A percentile compares a stretch with the other conserved stretches of the same genome.
Evolutionary conservation across 2,329 filamentous ascomycete genomes (phyloP).

Genomic region (Nemania sp.): DNA sequence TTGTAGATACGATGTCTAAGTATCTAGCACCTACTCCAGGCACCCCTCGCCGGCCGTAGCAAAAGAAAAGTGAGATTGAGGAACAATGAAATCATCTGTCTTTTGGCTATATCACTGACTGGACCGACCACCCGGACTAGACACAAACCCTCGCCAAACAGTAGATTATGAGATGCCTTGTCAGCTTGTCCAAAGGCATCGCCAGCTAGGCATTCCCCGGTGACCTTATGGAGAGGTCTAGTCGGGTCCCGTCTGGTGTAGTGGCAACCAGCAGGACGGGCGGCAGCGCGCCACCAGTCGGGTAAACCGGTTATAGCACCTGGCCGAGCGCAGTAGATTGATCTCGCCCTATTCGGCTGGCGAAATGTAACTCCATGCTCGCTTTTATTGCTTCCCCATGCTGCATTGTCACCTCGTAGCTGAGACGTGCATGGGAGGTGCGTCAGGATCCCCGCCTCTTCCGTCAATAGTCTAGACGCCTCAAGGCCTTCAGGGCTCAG

Average conservation of each 20-base stretch:
- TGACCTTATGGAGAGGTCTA: background rate
- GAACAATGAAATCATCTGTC: background rate
- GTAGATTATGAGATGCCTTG: background rate
- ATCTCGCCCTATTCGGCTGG: conserved; percentile 24
- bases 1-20: background rate
- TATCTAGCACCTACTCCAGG: background rate
- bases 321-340: conserved; percentile 19
- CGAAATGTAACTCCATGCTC: conserved; percentile 19
- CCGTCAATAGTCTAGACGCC: conserved; percentile 14
- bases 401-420: conserved; percentile 24
- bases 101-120: conserved; percentile 5
- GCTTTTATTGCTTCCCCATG: conserved; percentile 16
- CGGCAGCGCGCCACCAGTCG: conserved; percentile 15
- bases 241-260: conserved; percentile 5
- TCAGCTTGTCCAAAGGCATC: background rate
- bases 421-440: conserved; percentile 17
- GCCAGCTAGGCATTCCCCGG: background rate
- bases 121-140: too few relatives aligned
- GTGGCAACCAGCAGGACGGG: background rate
- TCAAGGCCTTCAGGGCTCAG: background rate
- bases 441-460: conserved; percentile 2
- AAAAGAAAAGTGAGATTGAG: background rate
- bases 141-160: too few relatives aligned
- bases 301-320: conserved; percentile 26
- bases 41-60: background rate